Percentiles rank a stretch among this genome's conserved stretches.
phyloP scores from a whole-genome alignment of 1,284 basidiomycete species.

The Malassezia brasiliensis region DNA sequence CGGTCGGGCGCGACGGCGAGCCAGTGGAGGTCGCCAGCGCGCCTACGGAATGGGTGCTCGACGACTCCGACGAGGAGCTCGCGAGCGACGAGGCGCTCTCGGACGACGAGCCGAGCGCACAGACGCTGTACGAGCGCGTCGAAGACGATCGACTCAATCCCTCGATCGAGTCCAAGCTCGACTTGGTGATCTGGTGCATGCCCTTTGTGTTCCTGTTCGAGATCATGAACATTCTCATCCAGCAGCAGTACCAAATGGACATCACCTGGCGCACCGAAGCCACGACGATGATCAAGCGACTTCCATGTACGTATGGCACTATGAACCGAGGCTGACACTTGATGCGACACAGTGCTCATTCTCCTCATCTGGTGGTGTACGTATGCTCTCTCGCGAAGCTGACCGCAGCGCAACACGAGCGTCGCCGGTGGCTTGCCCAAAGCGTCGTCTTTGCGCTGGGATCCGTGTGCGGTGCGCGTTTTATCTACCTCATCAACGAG shows the following conservation, averaged over 20 bases:
- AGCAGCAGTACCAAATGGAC: constrained; percentile 43
- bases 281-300: constrained; percentile 18
- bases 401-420: constrained; percentile 19
- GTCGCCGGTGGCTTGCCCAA: constrained; percentile 24
- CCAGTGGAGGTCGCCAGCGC: background rate
- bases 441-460: constrained; percentile 21
- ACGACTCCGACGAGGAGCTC: constrained; percentile 17
- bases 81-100: constrained; percentile 11
- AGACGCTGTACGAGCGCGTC: constrained; percentile 22
- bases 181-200: constrained; percentile 42
- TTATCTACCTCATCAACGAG: constrained; percentile 38
- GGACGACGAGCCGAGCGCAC: constrained; percentile 24
- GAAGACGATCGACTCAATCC: constrained; percentile 26
- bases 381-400: background rate
- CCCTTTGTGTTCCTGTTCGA: constrained; percentile 41
- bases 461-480: constrained; percentile 23
- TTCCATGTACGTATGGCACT: constrained; percentile 28
- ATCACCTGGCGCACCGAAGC: constrained; percentile 22
- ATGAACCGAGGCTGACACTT: background rate
- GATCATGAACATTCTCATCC: constrained; percentile 39
- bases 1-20: background rate
- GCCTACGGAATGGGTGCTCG: background rate
- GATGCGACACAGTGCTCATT: constrained; percentile 1
- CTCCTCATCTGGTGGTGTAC: constrained; percentile 9
- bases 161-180: constrained; percentile 24